Evolutionary conservation across 2,329 filamentous ascomycete species (phyloP), one percentile per base, ranked within the genome.

Genomic region (Didymosphaeria variabile): DNA sequence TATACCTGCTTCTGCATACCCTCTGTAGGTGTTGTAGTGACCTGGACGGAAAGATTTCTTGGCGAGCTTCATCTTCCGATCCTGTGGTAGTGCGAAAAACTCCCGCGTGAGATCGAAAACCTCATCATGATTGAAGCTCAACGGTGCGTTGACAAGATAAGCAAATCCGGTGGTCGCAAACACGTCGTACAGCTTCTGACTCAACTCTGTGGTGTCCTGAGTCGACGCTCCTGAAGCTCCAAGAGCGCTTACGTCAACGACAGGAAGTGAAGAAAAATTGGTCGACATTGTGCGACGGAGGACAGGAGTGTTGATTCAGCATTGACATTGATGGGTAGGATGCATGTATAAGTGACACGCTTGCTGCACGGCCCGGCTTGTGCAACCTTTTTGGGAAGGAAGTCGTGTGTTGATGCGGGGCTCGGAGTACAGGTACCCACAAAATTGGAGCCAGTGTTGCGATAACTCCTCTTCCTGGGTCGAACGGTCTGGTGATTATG

Each of bases 151-250:
- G 36, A 77, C 70, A 8, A 83, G 73, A 63, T 84, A 84, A 7
- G 81, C 81, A 64, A 83, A 83, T 8, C 82, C 81, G 3, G 79
- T 80, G 1, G 80, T 82, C 5, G 79, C 71, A 58, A 83, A 82
- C 13, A 80, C 79, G 54, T 80, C 67, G 66, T 80, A 75, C 7
- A 83, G 71, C 46, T 73, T 69, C 15, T 72, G 61, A 58, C 79
- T 77, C n/a, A 83, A 72, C 3, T 46, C 9, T 9, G 60, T 26
- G 45, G 76, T 58, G 13, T 77, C 71, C 17, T 71, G 70, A 19
- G 69, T 58, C 12, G 70, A 61, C n/a, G 70, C 67, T 2, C 63
- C 51, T 6, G 70, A 55, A 13, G 65, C 66, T 7, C 70, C 69
- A 0, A 83, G 73, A 44, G 73, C 64, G 5, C 74, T 60, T 29